Evolutionary conservation across 116 monocot species (phyloP).

Genomic region (Dioscorea cayenensis): DNA sequence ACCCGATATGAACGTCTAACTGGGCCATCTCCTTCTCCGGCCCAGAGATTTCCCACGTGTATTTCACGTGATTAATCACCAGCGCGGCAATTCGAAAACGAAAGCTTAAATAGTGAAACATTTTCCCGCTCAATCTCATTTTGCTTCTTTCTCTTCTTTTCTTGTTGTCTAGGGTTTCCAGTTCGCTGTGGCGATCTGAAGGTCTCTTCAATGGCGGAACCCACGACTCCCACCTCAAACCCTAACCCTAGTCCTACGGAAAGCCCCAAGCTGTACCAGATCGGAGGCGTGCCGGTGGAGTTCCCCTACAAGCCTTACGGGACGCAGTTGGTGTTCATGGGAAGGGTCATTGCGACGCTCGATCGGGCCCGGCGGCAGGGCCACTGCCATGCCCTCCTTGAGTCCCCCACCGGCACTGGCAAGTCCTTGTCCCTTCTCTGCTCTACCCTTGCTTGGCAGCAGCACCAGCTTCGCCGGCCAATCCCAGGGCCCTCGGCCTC

Average conservation of each 20-base stretch:
- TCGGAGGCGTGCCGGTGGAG: conserved; percentile 84
- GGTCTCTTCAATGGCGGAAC: neutral
- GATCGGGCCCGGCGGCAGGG: conserved; percentile 65
- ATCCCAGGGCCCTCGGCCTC: conserved; percentile 6
- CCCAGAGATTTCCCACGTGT: neutral
- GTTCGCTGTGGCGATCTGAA: neutral
- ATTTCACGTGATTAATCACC: too few species aligned
- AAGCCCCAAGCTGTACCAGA: conserved; percentile 46
- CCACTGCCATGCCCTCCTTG: conserved; percentile 84
- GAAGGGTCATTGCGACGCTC: conserved; percentile 79
- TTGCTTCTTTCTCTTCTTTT: neutral
- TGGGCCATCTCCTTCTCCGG: too few species aligned
- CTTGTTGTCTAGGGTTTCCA: neutral
- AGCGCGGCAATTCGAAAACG: too few species aligned
- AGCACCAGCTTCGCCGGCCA: conserved; percentile 24
- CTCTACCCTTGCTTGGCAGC: conserved; percentile 90
- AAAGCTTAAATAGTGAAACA: too few species aligned
- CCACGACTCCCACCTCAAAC: conserved; percentile 12
- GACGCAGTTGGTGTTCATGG: conserved; percentile 93
- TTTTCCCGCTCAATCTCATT: too few species aligned
- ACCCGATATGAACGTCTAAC: too few species aligned
- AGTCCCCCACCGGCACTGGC: conserved; percentile 96
- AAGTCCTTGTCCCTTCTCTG: conserved; percentile 97
- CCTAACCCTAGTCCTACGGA: conserved; percentile 7
- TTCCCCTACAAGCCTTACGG: conserved; percentile 97